Evolutionary conservation across 257 asterid genomes (phyloP).

Genomic region (Gardenia jasminoides): DNA sequence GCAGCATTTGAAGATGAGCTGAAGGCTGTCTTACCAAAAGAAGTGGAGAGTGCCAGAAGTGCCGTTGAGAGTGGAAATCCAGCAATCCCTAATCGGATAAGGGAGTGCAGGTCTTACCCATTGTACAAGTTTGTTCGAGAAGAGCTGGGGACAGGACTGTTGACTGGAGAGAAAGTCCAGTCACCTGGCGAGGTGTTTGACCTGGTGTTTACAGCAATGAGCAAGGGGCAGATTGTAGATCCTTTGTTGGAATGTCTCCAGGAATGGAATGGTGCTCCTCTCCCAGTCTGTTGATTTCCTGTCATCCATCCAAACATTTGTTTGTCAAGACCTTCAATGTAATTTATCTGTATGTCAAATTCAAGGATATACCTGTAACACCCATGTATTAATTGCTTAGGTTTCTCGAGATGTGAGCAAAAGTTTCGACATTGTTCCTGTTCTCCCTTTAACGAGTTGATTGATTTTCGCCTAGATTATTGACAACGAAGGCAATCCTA

Average conservation of each 20-base stretch:
- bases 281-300: conserved; percentile 57
- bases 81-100: conserved; percentile 46
- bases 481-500: not conserved
- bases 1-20: conserved; percentile 44
- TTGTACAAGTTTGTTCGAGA: conserved; percentile 69
- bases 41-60: conserved; percentile 50
- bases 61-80: conserved; percentile 65
- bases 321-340: not conserved
- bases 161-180: conserved; percentile 61
- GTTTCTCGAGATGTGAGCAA: not conserved
- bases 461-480: not conserved
- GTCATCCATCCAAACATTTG: not conserved
- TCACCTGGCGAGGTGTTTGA: conserved; percentile 88
- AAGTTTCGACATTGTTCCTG: not conserved
- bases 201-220: conserved; percentile 72
- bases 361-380: not conserved
- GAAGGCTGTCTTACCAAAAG: conserved; percentile 37
- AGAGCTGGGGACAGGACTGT: conserved; percentile 46
- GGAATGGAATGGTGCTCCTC: conserved; percentile 78
- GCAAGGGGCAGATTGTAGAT: conserved; percentile 56
- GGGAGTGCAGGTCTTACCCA: conserved; percentile 74
- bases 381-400: conserved; percentile 1
- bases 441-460: not conserved
- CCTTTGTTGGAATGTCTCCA: conserved; percentile 69
- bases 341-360: not conserved